Conservation (phyloP, 148 eudicot species). For the Vaccinium darrowii region DNA sequence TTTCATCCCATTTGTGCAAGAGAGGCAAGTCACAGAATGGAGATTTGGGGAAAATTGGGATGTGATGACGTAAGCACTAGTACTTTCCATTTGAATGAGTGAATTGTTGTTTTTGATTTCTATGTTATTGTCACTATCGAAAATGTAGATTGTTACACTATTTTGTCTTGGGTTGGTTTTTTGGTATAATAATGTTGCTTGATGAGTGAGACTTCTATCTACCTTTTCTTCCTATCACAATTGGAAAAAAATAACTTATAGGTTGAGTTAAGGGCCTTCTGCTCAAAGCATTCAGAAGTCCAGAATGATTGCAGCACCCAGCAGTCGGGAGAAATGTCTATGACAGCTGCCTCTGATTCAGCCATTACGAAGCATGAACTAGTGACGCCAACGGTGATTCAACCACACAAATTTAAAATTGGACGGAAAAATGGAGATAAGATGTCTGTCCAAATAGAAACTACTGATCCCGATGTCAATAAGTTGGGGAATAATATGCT, state of each 20-base stretch:
- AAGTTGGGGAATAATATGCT: slow-evolving; percentile 31
- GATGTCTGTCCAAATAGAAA: slow-evolving; percentile 36
- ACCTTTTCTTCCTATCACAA: not conserved
- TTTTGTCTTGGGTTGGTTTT: not conserved
- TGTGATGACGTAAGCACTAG: slow-evolving; percentile 81
- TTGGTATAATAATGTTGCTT: not conserved
- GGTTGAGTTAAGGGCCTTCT: slow-evolving; percentile 92
- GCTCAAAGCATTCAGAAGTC: slow-evolving; percentile 74
- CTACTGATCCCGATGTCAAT: slow-evolving; percentile 23
- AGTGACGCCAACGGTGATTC: slow-evolving; percentile 24
- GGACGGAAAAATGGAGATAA: slow-evolving; percentile 57
- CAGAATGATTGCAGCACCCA: slow-evolving; percentile 21
- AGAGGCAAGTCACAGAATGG: slow-evolving; percentile 89
- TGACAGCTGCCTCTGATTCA: slow-evolving; percentile 34
- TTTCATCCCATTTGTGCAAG: slow-evolving; percentile 97
- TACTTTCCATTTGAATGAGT: slow-evolving; percentile 9
- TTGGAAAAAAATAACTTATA: slow-evolving; percentile 21
- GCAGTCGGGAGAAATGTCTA: slow-evolving; percentile 30
- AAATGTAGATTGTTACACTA: not conserved
- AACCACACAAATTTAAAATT: slow-evolving; percentile 46
- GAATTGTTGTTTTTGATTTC: slow-evolving; percentile 9
- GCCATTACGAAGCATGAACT: slow-evolving; percentile 23
- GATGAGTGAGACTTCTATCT: not conserved
- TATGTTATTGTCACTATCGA: not conserved
- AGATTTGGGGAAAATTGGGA: slow-evolving; percentile 93